These are phyloP conservation scores for Termitomyces sp. DNA, from an alignment of 768 basidiomycete species.

Conservation along the genomic window DNA sequence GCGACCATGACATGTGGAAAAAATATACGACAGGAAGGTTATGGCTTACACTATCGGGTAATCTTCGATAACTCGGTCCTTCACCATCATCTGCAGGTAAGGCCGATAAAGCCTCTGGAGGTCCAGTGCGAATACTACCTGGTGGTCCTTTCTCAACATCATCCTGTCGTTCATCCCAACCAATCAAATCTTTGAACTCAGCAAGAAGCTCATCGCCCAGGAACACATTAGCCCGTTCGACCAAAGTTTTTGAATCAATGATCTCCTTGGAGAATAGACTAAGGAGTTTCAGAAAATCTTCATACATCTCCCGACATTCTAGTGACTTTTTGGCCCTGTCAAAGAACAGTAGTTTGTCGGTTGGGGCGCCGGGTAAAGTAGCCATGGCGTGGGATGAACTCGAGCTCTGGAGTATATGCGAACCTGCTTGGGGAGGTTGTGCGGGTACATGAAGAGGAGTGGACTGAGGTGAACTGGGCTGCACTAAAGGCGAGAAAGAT, in stretches of 20 bases:
- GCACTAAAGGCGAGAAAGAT: slow-evolving; percentile 43
- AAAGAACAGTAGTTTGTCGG: slow-evolving; percentile 88
- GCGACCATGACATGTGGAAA: not conserved
- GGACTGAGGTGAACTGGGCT: slow-evolving; percentile 36
- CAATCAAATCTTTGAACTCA: slow-evolving; percentile 84
- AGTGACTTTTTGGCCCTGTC: slow-evolving; percentile 83
- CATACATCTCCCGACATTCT: slow-evolving; percentile 72
- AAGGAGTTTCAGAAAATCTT: slow-evolving; percentile 93
- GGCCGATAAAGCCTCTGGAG: slow-evolving; percentile 73
- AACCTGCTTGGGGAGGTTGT: slow-evolving; percentile 13
- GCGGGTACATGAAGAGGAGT: slow-evolving; percentile 22
- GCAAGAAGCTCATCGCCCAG: slow-evolving; percentile 76
- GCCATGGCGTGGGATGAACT: slow-evolving; percentile 22
- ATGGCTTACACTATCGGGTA: slow-evolving; percentile 78
- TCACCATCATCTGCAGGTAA: slow-evolving; percentile 78
- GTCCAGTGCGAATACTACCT: slow-evolving; percentile 69
- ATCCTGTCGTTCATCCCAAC: slow-evolving; percentile 64
- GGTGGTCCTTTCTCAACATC: slow-evolving; percentile 66
- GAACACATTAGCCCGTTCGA: slow-evolving; percentile 77
- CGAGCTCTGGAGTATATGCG: slow-evolving; percentile 18
- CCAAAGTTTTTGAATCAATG: slow-evolving; percentile 76
- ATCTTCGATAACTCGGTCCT: slow-evolving; percentile 89
- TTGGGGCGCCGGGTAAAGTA: slow-evolving; percentile 30
- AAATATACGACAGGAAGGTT: not conserved
- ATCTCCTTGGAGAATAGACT: slow-evolving; percentile 89